Conservation (phyloP, 257 asterid species). For the Misopates orontium region DNA sequence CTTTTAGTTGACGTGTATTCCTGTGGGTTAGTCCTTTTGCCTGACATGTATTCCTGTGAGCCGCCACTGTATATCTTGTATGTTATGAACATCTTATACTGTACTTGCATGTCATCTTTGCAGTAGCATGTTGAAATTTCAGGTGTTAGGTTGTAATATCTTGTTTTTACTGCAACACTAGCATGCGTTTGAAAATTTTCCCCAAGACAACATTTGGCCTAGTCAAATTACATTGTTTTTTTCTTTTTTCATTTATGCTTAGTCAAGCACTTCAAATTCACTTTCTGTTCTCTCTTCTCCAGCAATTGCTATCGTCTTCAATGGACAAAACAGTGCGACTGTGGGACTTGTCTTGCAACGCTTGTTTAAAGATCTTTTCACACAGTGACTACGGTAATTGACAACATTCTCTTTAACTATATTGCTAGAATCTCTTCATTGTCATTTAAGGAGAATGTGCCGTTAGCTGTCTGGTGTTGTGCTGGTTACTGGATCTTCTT, state of each 20-base stretch:
- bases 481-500: not conserved
- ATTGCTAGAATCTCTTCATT: slow-evolving; percentile 4
- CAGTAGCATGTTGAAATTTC: not conserved
- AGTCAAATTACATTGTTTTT: not conserved
- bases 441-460: not conserved
- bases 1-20: not conserved
- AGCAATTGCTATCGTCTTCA: slow-evolving; percentile 90
- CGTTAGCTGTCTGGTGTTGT: slow-evolving; percentile 1
- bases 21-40: not conserved
- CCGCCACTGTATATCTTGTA: not conserved
- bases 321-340: slow-evolving; percentile 99
- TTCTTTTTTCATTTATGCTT: slow-evolving; percentile 6
- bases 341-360: slow-evolving; percentile 82
- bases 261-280: slow-evolving; percentile 25
- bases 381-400: slow-evolving; percentile 93
- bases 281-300: slow-evolving; percentile 32
- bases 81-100: not conserved
- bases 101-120: not conserved
- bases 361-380: slow-evolving; percentile 86
- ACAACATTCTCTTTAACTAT: slow-evolving; percentile 11
- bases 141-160: not conserved
- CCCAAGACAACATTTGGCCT: not conserved
- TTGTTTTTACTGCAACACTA: not conserved
- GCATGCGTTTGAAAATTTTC: not conserved
- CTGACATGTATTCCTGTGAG: not conserved